Evolutionary conservation across 345 rosid species (phyloP).

Genomic region (Bruguiera sexangula): DNA sequence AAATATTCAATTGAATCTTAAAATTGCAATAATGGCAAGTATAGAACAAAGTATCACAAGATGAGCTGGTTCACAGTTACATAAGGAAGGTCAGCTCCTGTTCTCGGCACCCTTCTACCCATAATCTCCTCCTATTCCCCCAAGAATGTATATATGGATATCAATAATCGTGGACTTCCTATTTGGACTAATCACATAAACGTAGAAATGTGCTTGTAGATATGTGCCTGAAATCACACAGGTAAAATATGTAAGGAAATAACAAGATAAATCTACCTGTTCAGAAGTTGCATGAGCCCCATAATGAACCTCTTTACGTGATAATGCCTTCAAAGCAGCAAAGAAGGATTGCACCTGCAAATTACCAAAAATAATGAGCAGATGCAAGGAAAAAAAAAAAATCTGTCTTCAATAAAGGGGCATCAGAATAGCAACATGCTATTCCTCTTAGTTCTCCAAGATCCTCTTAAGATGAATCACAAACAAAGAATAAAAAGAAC

Average conservation of each 20-base stretch:
- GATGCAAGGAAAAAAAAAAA: neutral
- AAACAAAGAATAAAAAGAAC: neutral
- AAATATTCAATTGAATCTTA: neutral
- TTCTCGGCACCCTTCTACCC: neutral
- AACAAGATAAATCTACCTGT: slow-evolving; percentile 55
- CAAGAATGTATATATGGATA: neutral
- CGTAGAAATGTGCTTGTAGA: neutral
- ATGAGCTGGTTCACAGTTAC: neutral
- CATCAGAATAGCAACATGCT: neutral
- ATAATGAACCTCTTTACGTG: slow-evolving; percentile 90
- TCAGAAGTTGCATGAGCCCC: slow-evolving; percentile 97
- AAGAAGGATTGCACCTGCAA: slow-evolving; percentile 85
- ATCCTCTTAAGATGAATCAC: neutral
- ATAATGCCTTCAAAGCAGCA: slow-evolving; percentile 79
- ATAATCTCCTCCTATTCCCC: neutral
- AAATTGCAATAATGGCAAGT: neutral
- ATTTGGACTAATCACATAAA: too few relatives aligned
- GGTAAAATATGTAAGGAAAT: neutral
- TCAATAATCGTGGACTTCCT: neutral
- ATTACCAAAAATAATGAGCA: neutral
- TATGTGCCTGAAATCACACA: neutral
- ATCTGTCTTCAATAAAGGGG: neutral
- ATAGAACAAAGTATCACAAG: neutral
- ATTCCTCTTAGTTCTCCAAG: neutral
- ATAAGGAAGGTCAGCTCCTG: neutral